phyloP scores from a whole-genome alignment of 176 grass and related monocot species.

The Aegilops bicornis region DNA sequence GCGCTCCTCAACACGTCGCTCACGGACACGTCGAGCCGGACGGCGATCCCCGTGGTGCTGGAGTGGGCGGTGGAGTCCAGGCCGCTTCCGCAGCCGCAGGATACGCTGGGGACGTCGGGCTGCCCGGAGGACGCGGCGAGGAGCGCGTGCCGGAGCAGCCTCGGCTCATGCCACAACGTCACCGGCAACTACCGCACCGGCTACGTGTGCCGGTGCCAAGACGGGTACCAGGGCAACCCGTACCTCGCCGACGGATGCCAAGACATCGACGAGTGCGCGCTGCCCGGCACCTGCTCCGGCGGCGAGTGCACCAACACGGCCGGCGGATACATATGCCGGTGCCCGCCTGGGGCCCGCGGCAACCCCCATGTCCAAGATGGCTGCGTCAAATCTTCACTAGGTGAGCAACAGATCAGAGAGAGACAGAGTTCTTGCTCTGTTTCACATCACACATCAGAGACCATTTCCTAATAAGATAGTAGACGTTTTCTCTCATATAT shows the following conservation, averaged over 20 bases:
- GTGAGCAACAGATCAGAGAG: too few species aligned
- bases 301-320: background rate
- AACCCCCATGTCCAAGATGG: background rate
- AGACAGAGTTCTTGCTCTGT: background rate
- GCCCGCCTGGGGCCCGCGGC: background rate
- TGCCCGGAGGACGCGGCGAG: background rate
- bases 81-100: background rate
- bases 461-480: background rate
- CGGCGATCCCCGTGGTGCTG: background rate
- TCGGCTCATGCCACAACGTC: background rate
- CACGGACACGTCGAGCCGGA: background rate
- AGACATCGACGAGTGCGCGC: background rate
- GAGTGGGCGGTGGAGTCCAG: background rate
- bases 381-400: background rate
- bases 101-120: background rate
- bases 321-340: background rate
- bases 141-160: background rate
- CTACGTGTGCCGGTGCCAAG: background rate
- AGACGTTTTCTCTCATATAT: background rate
- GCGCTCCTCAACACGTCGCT: background rate
- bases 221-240: background rate
- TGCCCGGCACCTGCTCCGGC: background rate
- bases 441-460: background rate
- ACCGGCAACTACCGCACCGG: background rate
- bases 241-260: background rate